Conservation (phyloP, 1,139 yeast genomes). For the Suhomyces wounanorum region DNA sequence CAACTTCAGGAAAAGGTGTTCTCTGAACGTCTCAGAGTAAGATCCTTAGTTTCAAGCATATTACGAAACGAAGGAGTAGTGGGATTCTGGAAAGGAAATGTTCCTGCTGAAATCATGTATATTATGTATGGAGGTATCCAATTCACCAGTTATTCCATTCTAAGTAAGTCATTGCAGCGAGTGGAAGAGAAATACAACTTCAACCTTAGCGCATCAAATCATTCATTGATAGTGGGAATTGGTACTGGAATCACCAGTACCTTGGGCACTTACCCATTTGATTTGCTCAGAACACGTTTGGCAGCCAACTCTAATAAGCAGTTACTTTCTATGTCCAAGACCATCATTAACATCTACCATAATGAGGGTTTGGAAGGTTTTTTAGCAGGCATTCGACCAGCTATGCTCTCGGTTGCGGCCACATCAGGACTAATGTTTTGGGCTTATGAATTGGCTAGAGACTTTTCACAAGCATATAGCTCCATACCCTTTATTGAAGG, state of each 20-base stretch:
- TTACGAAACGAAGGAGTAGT: constrained; percentile 40
- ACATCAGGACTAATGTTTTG: constrained; percentile 72
- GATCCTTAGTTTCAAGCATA: constrained; percentile 31
- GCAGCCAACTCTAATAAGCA: constrained; percentile 55
- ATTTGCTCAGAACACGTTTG: constrained; percentile 77
- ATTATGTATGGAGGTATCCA: constrained; percentile 83
- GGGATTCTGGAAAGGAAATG: constrained; percentile 91
- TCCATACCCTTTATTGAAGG: constrained; percentile 56
- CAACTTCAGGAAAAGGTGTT: constrained; percentile 53
- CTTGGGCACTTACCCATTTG: constrained; percentile 79
- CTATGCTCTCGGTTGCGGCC: constrained; percentile 63
- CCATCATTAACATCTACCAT: constrained; percentile 43
- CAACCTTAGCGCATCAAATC: constrained; percentile 40
- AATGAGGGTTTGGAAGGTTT: constrained; percentile 59
- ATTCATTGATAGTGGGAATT: constrained; percentile 68
- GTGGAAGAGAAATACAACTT: constrained; percentile 28
- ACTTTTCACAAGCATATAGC: constrained; percentile 26
- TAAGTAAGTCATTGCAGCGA: constrained; percentile 45
- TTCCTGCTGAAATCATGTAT: constrained; percentile 88
- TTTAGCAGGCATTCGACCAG: constrained; percentile 64
- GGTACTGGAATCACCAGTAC: constrained; percentile 79
- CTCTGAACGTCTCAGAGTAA: constrained; percentile 33
- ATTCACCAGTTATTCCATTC: constrained; percentile 67
- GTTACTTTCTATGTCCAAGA: constrained; percentile 49
- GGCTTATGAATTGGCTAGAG: constrained; percentile 56